Percentiles rank a stretch among this genome's conserved stretches.
Conservation (phyloP, 1,284 basidiomycete genomes). For the Anthracocystis walkeri region DNA sequence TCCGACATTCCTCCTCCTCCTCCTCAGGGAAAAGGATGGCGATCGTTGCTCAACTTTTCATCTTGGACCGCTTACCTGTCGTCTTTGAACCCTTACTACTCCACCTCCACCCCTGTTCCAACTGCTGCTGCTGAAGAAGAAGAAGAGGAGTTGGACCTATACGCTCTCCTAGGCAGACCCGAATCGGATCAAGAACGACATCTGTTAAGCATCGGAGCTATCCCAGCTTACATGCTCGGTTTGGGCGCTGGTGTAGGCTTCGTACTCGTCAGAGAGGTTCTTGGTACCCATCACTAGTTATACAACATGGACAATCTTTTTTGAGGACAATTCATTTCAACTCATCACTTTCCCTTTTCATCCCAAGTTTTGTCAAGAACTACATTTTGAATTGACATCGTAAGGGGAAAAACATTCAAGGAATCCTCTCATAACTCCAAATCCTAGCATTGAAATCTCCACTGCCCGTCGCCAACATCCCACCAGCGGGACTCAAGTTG, state of each 20-base stretch:
- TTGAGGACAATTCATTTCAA: background rate
- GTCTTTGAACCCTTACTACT: constrained; percentile 45
- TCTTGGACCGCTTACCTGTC: constrained; percentile 35
- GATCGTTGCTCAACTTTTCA: constrained; percentile 5
- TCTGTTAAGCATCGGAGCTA: constrained; percentile 44
- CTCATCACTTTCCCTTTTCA: no score
- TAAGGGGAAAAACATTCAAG: no score
- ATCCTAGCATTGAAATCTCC: constrained; percentile 78
- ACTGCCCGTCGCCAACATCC: constrained; percentile 83
- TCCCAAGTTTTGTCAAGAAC: no score
- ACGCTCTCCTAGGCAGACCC: constrained; percentile 28
- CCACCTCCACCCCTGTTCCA: background rate
- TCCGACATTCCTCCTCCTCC: background rate
- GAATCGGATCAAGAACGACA: constrained; percentile 32
- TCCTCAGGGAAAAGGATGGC: background rate
- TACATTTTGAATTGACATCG: no score
- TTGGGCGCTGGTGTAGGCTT: constrained; percentile 55
- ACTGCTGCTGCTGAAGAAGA: constrained; percentile 14
- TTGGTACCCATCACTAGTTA: constrained; percentile 15
- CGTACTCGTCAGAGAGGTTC: constrained; percentile 49
- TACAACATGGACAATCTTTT: background rate
- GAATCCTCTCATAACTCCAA: constrained; percentile 63
- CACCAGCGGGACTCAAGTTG: constrained; percentile 80
- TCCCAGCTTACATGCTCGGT: constrained; percentile 59
- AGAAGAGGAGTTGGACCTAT: constrained; percentile 29